phyloP scores from a whole-genome alignment of 140 eudicot species.

The Erigeron philadelphicus region DNA sequence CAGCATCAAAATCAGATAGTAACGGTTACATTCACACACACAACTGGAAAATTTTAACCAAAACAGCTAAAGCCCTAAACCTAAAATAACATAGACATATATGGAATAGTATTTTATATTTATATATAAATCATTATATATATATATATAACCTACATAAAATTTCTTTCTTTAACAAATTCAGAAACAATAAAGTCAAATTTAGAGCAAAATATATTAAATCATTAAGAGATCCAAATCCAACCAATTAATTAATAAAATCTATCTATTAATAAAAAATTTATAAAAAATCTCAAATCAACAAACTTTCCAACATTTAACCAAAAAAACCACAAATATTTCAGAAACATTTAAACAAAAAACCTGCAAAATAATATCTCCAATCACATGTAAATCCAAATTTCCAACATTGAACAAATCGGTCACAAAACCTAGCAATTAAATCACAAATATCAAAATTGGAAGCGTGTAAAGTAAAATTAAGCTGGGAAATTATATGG shows the following conservation, averaged over 20 bases:
- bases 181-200: not conserved
- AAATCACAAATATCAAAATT: constrained; percentile 20
- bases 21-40: constrained; percentile 6
- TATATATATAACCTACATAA: constrained; percentile 14
- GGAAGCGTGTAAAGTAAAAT: constrained; percentile 6
- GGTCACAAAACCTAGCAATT: constrained; percentile 5
- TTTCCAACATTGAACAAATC: constrained; percentile 10
- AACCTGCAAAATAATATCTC: not conserved
- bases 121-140: not conserved
- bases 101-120: not conserved
- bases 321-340: constrained; percentile 1
- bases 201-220: not conserved
- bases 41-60: constrained; percentile 20
- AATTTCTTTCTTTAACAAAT: constrained; percentile 9
- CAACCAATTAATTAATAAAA: constrained; percentile 12
- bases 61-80: constrained; percentile 9
- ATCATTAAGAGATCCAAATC: constrained; percentile 17
- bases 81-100: not conserved
- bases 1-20: no score
- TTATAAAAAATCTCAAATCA: constrained; percentile 2
- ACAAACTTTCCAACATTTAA: constrained; percentile 15
- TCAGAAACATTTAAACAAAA: not conserved
- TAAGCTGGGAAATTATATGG: constrained; percentile 26
- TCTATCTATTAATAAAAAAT: no score
- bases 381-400: not conserved